Evolutionary conservation across 345 rosid genomes (phyloP).

Genomic region (Eucalyptus rudis): DNA sequence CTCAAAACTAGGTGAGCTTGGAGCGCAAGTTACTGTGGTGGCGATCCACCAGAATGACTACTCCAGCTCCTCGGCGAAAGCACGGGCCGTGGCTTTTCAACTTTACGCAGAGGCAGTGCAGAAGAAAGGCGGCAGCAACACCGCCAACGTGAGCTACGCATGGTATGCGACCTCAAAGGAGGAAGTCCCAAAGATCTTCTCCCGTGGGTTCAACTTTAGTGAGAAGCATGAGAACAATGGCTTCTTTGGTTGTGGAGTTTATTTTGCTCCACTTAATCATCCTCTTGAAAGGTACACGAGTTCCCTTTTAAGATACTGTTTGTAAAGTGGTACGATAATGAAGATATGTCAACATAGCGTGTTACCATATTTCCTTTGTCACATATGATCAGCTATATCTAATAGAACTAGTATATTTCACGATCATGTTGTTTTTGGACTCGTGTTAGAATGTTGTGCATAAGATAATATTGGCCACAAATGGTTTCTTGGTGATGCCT

Average conservation of each 20-base stretch:
- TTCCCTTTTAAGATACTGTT: not conserved
- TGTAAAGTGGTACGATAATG: not conserved
- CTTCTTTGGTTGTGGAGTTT: constrained; percentile 44
- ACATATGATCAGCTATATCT: not conserved
- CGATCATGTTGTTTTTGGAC: not conserved
- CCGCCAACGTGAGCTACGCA: constrained; percentile 39
- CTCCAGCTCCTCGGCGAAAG: constrained; percentile 16
- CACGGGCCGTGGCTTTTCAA: constrained; percentile 44
- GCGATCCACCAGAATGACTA: constrained; percentile 33
- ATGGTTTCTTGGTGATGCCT: not conserved
- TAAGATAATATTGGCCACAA: not conserved
- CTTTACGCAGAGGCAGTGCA: constrained; percentile 39
- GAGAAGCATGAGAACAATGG: constrained; percentile 14
- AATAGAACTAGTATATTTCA: not conserved
- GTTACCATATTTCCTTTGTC: not conserved
- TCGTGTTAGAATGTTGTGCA: not conserved
- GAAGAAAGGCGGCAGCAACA: constrained; percentile 26
- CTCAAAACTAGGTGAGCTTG: constrained; percentile 22
- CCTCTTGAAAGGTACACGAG: constrained; percentile 46
- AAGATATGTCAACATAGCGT: not conserved
- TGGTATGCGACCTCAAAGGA: constrained; percentile 48
- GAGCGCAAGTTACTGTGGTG: constrained; percentile 18
- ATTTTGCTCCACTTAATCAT: constrained; percentile 47
- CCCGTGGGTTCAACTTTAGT: constrained; percentile 39
- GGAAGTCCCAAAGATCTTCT: constrained; percentile 31